A percentile compares a stretch with the other conserved stretches of the same genome.
Conservation (phyloP, 2,329 filamentous ascomycete genomes). For the Ophiostoma tasmaniense region DNA sequence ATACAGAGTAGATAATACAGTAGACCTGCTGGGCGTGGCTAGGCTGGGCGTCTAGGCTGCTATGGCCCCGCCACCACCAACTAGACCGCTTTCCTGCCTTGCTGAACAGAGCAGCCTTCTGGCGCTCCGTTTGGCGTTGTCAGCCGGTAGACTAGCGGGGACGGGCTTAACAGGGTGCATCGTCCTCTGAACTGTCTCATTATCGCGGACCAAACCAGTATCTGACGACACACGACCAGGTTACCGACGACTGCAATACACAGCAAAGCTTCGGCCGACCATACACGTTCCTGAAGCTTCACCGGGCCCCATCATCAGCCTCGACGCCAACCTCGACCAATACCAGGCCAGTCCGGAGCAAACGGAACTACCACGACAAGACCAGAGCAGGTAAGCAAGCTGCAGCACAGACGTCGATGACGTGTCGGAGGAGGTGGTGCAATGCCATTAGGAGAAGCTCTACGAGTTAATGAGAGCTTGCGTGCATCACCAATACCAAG, state of each 20-base stretch:
- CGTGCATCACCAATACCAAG: background rate
- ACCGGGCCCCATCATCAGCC: background rate
- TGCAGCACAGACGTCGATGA: background rate
- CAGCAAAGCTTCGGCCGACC: background rate
- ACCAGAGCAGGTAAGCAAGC: background rate
- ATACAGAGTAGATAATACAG: background rate
- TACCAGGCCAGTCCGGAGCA: background rate
- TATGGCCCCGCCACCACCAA: background rate
- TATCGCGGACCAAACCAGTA: background rate
- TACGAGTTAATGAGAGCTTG: background rate
- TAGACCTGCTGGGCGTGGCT: background rate
- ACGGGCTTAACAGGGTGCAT: slow-evolving; percentile 1
- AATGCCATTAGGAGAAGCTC: background rate
- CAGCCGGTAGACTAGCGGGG: background rate
- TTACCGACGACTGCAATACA: background rate
- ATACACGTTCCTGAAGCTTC: background rate
- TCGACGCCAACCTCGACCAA: background rate
- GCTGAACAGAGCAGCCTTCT: background rate
- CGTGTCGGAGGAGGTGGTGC: background rate
- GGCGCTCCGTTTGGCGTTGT: background rate
- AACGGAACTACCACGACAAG: background rate
- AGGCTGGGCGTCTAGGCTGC: background rate
- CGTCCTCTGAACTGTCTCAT: background rate
- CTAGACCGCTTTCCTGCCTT: slow-evolving; percentile 5
- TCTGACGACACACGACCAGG: background rate